Evolutionary conservation across 2,329 filamentous ascomycete genomes (phyloP).

Genomic region (Diaporthe capsici): DNA sequence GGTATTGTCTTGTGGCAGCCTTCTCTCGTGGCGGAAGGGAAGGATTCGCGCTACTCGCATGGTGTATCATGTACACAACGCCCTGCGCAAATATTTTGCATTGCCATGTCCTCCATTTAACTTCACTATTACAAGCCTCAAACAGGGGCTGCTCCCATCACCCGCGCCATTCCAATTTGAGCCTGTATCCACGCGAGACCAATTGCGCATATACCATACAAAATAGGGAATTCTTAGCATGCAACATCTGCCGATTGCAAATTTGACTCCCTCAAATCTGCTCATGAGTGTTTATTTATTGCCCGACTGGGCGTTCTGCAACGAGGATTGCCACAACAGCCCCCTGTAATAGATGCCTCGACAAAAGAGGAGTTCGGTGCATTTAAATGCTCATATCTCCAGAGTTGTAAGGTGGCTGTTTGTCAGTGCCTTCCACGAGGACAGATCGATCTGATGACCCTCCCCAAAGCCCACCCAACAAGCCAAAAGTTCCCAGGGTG

Average conservation of each 20-base stretch:
- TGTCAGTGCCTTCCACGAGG: neutral
- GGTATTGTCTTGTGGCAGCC: neutral
- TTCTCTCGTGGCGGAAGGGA: neutral
- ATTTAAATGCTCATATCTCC: neutral
- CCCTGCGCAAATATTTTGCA: neutral
- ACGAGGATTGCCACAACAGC: neutral
- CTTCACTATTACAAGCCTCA: constrained; percentile 10
- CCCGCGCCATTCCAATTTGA: neutral
- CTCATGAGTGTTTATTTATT: neutral
- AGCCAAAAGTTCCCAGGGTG: neutral
- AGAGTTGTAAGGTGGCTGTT: neutral
- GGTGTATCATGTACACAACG: neutral
- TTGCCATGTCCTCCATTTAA: neutral
- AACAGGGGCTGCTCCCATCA: neutral
- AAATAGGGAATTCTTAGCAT: neutral
- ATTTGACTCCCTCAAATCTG: neutral
- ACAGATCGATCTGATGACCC: neutral
- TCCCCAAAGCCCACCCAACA: neutral
- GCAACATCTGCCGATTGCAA: neutral
- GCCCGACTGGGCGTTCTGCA: neutral
- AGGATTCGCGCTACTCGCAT: neutral
- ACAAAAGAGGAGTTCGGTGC: neutral
- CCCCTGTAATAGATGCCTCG: neutral
- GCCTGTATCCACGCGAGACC: neutral
- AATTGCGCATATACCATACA: neutral